Conservation (phyloP, 768 basidiomycete genomes). For the Boletus sp. region DNA sequence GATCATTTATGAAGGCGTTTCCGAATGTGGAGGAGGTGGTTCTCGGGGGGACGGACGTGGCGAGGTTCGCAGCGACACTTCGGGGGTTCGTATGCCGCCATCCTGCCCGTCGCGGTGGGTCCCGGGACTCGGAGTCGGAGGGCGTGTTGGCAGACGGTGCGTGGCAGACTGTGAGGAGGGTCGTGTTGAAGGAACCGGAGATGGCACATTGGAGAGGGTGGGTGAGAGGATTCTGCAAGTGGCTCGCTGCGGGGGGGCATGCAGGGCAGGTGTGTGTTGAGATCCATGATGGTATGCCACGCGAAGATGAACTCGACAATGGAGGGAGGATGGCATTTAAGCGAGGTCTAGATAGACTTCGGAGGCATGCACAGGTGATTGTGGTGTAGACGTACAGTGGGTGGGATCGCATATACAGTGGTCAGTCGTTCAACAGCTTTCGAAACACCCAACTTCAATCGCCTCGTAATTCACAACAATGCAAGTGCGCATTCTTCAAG, state of each 20-base stretch:
- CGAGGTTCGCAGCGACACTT: constrained; percentile 10
- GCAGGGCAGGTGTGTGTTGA: constrained; percentile 7
- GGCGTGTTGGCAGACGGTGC: constrained; percentile 1
- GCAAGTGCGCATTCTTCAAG: too few species aligned
- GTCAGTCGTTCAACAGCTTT: too few species aligned
- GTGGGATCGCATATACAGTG: background rate
- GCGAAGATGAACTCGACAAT: background rate
- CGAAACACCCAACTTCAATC: too few species aligned
- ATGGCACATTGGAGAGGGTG: constrained; percentile 12
- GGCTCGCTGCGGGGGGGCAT: constrained; percentile 19
- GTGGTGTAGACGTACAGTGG: background rate
- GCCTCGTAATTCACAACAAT: too few species aligned
- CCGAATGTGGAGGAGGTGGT: constrained; percentile 13
- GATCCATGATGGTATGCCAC: background rate
- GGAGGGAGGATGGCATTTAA: background rate
- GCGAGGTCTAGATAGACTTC: constrained; percentile 9
- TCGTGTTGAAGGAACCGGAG: constrained; percentile 11
- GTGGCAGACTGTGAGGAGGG: constrained; percentile 6
- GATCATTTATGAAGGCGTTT: constrained; percentile 17
- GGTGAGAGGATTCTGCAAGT: constrained; percentile 14
- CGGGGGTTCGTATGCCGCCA: constrained; percentile 4
- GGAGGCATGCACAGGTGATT: constrained; percentile 8
- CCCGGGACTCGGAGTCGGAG: background rate
- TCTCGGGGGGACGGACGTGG: constrained; percentile 12
- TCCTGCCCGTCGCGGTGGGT: background rate